A percentile compares a stretch with the other conserved stretches of the same genome.
phyloP scores from a whole-genome alignment of 805 yeast species.

The Sugiyamaella qingdaonensis region DNA sequence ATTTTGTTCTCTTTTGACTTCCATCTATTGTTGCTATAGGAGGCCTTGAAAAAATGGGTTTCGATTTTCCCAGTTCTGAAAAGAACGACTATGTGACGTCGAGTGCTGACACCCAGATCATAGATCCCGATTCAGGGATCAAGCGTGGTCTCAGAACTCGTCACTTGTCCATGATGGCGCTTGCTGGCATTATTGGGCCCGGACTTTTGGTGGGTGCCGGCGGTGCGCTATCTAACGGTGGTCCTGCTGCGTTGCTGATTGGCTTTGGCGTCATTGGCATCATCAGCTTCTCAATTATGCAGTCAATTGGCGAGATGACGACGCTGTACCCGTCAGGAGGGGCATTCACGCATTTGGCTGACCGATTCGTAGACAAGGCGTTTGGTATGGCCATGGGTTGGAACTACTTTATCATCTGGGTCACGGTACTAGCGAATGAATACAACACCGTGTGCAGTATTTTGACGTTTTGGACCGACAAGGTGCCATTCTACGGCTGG shows the following conservation, averaged over 20 bases:
- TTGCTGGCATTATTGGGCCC: constrained; percentile 82
- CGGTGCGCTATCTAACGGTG: constrained; percentile 45
- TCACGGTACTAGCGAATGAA: constrained; percentile 62
- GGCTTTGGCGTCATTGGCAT: constrained; percentile 48
- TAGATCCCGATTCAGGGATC: constrained; percentile 34
- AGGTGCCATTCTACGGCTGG: constrained; percentile 53
- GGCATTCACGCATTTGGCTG: constrained; percentile 44
- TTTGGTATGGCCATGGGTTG: constrained; percentile 70
- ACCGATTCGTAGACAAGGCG: constrained; percentile 63
- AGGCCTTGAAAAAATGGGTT: no score
- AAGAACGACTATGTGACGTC: background rate
- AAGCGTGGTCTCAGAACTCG: constrained; percentile 49
- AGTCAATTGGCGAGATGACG: constrained; percentile 59
- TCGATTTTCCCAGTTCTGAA: background rate
- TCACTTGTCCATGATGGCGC: constrained; percentile 75
- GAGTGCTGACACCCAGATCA: background rate
- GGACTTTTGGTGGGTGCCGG: constrained; percentile 69
- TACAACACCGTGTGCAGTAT: constrained; percentile 59
- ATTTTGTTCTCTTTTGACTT: no score
- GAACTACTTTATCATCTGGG: constrained; percentile 65
- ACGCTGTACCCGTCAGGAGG: constrained; percentile 63
- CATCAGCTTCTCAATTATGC: constrained; percentile 51
- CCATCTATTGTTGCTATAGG: no score
- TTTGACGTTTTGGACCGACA: constrained; percentile 50
- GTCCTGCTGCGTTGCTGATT: constrained; percentile 48